phyloP scores from a whole-genome alignment of 2,329 filamentous ascomycete genomes.

The Colletotrichum horii region DNA sequence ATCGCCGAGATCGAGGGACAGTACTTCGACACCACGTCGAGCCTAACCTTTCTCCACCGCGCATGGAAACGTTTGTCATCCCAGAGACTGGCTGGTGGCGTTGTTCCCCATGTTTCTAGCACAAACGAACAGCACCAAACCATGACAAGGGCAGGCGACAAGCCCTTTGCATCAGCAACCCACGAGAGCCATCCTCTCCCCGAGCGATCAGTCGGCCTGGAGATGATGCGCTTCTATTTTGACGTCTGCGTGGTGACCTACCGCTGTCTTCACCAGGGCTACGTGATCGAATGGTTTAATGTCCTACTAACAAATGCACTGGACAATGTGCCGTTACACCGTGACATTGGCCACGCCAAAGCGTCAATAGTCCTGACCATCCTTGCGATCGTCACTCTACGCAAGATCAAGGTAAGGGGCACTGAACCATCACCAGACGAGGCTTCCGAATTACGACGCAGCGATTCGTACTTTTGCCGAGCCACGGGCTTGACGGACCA shows the following conservation, averaged over 20 bases:
- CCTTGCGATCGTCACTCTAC: constrained; percentile 52
- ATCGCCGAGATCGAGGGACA: constrained; percentile 52
- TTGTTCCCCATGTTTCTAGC: constrained; percentile 20
- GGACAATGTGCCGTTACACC: constrained; percentile 37
- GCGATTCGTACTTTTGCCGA: constrained; percentile 29
- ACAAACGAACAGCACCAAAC: constrained; percentile 27
- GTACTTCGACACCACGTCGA: constrained; percentile 61
- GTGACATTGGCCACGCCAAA: constrained; percentile 46
- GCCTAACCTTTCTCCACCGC: constrained; percentile 59
- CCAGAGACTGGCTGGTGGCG: constrained; percentile 26
- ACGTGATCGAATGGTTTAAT: constrained; percentile 52
- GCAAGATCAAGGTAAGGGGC: constrained; percentile 41
- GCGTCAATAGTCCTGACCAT: constrained; percentile 53
- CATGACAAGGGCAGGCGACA: constrained; percentile 32
- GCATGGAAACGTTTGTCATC: constrained; percentile 53
- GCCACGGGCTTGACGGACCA: constrained; percentile 35
- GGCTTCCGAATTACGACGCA: constrained; percentile 19
- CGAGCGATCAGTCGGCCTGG: constrained; percentile 16
- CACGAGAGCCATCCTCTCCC: constrained; percentile 22
- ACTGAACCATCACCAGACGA: neutral
- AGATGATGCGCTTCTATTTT: constrained; percentile 52
- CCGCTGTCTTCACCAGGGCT: constrained; percentile 59
- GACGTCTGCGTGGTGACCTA: constrained; percentile 65
- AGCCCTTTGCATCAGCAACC: constrained; percentile 27
- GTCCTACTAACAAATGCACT: constrained; percentile 40